phyloP scores from a whole-genome alignment of 1,139 yeast species.

The Yamadazyma atlantica region DNA sequence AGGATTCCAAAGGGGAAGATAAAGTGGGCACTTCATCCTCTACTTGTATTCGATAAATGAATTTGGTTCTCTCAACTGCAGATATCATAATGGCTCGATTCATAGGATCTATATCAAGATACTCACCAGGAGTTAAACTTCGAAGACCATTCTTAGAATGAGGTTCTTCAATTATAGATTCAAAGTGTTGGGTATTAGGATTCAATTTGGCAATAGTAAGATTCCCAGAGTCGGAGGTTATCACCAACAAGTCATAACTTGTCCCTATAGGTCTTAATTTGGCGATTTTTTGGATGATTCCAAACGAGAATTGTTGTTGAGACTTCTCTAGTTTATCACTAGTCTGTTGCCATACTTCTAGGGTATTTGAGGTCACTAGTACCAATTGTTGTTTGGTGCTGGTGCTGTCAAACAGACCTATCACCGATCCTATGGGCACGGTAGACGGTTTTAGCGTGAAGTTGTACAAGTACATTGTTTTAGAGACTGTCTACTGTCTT shows the following conservation, averaged over 20 bases:
- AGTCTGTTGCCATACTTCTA: slow-evolving; percentile 49
- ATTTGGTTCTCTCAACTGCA: slow-evolving; percentile 71
- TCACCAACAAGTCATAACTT: slow-evolving; percentile 55
- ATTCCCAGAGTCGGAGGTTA: slow-evolving; percentile 83
- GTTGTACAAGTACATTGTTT: slow-evolving; percentile 56
- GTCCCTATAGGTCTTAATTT: slow-evolving; percentile 54
- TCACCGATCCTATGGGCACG: slow-evolving; percentile 50
- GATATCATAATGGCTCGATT: slow-evolving; percentile 70
- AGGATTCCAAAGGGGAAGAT: slow-evolving; percentile 76
- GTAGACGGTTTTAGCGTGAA: slow-evolving; percentile 63
- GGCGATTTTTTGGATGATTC: slow-evolving; percentile 55
- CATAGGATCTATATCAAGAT: slow-evolving; percentile 69
- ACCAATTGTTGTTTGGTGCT: slow-evolving; percentile 65
- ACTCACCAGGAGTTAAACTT: slow-evolving; percentile 74
- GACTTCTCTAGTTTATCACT: slow-evolving; percentile 49
- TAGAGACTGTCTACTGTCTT: neutral
- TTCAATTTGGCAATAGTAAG: slow-evolving; percentile 57
- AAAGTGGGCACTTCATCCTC: slow-evolving; percentile 45
- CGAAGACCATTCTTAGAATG: slow-evolving; percentile 75
- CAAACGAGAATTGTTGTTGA: slow-evolving; percentile 52
- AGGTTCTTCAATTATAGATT: slow-evolving; percentile 60
- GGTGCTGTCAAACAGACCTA: slow-evolving; percentile 67
- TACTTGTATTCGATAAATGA: slow-evolving; percentile 48
- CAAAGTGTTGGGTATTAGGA: slow-evolving; percentile 34
- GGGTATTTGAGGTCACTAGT: slow-evolving; percentile 51